A percentile compares a stretch with the other conserved stretches of the same genome.
These are phyloP conservation scores for Botryotinia globosa DNA, from an alignment of 2,329 filamentous ascomycete species.

Conservation along the genomic window DNA sequence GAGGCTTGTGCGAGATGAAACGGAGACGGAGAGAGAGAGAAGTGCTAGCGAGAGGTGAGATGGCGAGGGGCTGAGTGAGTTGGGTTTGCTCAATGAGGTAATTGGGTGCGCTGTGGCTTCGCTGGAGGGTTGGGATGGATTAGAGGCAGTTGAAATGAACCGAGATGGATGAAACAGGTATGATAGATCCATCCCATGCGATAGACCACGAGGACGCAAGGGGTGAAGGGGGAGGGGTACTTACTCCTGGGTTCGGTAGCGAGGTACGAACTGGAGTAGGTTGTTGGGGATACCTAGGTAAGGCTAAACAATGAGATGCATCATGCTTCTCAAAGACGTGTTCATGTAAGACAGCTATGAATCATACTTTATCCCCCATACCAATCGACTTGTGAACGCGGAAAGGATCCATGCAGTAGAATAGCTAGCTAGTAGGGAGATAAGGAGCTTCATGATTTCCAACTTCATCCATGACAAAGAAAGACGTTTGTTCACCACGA, in stretches of 20 bases:
- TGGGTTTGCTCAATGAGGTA: background rate
- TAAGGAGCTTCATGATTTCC: background rate
- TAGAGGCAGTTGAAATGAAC: background rate
- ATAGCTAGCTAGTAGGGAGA: background rate
- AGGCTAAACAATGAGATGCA: background rate
- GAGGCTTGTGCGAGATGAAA: conserved; percentile 3
- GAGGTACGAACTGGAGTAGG: background rate
- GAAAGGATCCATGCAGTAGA: background rate
- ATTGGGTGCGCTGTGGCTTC: conserved; percentile 8
- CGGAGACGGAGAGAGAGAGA: background rate
- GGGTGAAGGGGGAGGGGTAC: background rate
- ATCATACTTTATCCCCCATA: background rate
- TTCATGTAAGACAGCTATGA: conserved; percentile 8
- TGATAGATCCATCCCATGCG: background rate
- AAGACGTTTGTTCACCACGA: background rate
- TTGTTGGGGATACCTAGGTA: background rate
- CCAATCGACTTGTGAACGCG: background rate
- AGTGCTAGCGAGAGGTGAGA: background rate
- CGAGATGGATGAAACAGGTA: background rate
- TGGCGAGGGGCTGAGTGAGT: background rate
- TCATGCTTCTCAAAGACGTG: background rate
- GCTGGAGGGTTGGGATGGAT: background rate
- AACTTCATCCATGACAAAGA: background rate
- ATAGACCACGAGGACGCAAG: conserved; percentile 4
- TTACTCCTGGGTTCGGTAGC: background rate